Evolutionary conservation across 306 rosid genomes (phyloP).

Genomic region (Crotalaria pallida): DNA sequence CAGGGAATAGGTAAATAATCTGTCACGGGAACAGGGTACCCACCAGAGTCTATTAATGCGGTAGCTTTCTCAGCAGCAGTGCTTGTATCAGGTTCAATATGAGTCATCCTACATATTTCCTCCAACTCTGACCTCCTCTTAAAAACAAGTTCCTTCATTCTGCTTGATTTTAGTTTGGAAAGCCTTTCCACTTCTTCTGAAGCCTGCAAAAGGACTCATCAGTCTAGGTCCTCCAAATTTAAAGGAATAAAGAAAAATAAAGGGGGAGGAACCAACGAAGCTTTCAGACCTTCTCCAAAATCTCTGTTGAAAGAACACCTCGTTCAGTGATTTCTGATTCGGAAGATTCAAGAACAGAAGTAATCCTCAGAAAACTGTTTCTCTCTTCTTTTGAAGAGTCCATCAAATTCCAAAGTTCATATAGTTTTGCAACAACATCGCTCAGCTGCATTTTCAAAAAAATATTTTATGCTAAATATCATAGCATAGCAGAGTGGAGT

Average conservation of each 20-base stretch:
- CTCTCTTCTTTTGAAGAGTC: slow-evolving; percentile 85
- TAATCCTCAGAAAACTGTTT: slow-evolving; percentile 48
- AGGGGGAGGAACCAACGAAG: slow-evolving; percentile 2
- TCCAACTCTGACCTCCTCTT: slow-evolving; percentile 83
- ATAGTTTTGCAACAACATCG: slow-evolving; percentile 55
- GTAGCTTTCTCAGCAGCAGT: slow-evolving; percentile 81
- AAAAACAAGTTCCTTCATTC: slow-evolving; percentile 95
- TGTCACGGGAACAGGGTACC: background rate
- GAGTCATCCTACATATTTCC: slow-evolving; percentile 76
- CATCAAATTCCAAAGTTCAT: slow-evolving; percentile 98
- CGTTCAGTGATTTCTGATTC: slow-evolving; percentile 64
- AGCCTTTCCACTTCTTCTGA: slow-evolving; percentile 87
- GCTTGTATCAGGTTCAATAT: slow-evolving; percentile 82
- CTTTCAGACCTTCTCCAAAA: slow-evolving; percentile 64
- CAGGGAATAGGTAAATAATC: background rate
- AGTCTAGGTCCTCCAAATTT: slow-evolving; percentile 4
- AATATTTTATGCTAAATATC: background rate
- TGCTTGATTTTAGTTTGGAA: slow-evolving; percentile 76
- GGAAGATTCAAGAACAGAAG: slow-evolving; percentile 46
- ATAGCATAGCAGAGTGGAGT: background rate
- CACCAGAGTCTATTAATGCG: slow-evolving; percentile 94
- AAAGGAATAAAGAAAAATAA: background rate
- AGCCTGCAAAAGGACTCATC: slow-evolving; percentile 45
- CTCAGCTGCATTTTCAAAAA: slow-evolving; percentile 60
- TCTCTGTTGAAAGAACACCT: slow-evolving; percentile 68